These are phyloP conservation scores for Globisporangium megalacanthum DNA, from an alignment of 352 stramenopile genomes.

Conservation along the genomic window DNA sequence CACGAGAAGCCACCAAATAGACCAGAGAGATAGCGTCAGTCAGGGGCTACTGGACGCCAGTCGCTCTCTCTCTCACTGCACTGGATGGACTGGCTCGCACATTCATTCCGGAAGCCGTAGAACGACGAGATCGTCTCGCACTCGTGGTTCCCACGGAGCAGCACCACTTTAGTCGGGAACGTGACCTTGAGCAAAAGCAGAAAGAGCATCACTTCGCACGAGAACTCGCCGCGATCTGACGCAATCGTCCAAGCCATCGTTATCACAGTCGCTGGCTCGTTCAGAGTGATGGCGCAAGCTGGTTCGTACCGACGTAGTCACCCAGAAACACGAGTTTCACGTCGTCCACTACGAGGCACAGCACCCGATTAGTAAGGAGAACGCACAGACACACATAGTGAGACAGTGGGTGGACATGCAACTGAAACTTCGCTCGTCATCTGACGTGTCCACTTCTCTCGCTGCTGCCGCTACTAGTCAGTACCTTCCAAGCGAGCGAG, in stretches of 20 bases:
- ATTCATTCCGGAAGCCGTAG: constrained; percentile 81
- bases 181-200: constrained; percentile 63
- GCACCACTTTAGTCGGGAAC: constrained; percentile 52
- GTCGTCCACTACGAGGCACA: constrained; percentile 15
- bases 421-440: no score
- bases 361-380: neutral
- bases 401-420: no score
- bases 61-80: neutral
- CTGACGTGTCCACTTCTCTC: no score
- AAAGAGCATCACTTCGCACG: constrained; percentile 78
- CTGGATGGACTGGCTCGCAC: constrained; percentile 16
- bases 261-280: no score
- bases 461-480: neutral
- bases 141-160: constrained; percentile 79
- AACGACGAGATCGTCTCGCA: constrained; percentile 85
- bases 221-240: constrained; percentile 69
- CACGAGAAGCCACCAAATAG: no score
- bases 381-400: no score
- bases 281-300: neutral
- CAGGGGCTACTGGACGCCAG: no score
- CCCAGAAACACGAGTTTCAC: constrained; percentile 65
- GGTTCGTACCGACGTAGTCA: constrained; percentile 59
- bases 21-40: no score
- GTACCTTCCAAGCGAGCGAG: constrained; percentile 32
- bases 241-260: neutral